These are phyloP conservation scores for Malassezia vespertilionis DNA, from an alignment of 1,284 basidiomycete species.

Conservation along the genomic window DNA sequence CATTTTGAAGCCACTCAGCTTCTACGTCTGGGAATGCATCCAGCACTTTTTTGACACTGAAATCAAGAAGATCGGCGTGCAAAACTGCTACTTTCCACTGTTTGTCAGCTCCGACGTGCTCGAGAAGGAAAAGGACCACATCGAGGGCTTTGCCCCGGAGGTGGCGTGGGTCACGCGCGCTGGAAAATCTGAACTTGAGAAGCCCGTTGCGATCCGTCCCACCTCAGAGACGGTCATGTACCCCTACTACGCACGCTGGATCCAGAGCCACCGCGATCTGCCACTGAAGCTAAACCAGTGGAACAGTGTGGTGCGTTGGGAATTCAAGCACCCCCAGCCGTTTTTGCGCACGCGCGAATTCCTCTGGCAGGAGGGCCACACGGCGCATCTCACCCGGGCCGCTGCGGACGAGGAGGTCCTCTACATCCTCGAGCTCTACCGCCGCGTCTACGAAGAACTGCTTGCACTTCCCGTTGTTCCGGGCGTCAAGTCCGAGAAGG, in stretches of 20 bases:
- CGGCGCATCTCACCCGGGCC: constrained; percentile 74
- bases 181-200: constrained; percentile 83
- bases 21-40: constrained; percentile 90
- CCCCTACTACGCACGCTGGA: constrained; percentile 94
- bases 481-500: constrained; percentile 95
- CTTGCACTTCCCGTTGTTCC: constrained; percentile 94
- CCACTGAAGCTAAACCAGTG: constrained; percentile 96
- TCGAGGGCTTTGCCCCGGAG: constrained; percentile 98
- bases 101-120: constrained; percentile 87
- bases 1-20: constrained; percentile 95
- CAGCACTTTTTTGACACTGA: constrained; percentile 54
- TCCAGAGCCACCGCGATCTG: constrained; percentile 91
- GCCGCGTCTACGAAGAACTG: constrained; percentile 89
- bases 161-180: constrained; percentile 98
- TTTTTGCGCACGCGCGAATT: constrained; percentile 99
- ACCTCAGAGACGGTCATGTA: constrained; percentile 98
- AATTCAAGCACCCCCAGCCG: constrained; percentile 97
- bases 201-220: constrained; percentile 93
- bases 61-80: constrained; percentile 88
- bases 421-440: constrained; percentile 90
- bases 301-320: constrained; percentile 98
- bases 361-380: constrained; percentile 99
- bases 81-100: constrained; percentile 99
- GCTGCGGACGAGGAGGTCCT: constrained; percentile 86
- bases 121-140: constrained; percentile 94